These are phyloP conservation scores for Magnusiomyces tetraspermus DNA, from an alignment of 1,139 yeast genomes.

Conservation along the genomic window DNA sequence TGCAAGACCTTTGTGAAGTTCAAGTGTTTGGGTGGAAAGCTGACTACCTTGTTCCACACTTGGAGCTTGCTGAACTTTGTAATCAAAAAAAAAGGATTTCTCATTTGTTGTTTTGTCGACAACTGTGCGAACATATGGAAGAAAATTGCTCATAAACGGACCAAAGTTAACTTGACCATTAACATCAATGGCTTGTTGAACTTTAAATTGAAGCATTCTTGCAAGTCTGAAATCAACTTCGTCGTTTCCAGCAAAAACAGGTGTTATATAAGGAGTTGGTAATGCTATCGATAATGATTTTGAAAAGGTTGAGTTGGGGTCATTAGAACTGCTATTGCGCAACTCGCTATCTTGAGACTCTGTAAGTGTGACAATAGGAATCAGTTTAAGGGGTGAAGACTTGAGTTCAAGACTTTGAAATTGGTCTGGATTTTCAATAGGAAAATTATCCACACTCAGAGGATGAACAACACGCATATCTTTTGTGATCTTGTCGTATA, in stretches of 20 bases:
- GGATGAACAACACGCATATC: not conserved
- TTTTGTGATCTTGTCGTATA: slow-evolving; percentile 1
- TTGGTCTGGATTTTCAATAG: not conserved
- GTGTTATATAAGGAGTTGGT: not conserved
- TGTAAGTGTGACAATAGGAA: not conserved
- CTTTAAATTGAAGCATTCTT: not conserved
- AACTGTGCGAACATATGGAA: not conserved
- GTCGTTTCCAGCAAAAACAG: not conserved
- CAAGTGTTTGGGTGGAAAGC: not conserved
- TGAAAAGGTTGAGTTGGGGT: not conserved
- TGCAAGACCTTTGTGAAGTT: not conserved
- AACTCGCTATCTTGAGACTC: not conserved
- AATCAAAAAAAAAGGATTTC: not conserved
- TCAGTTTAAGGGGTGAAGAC: not conserved
- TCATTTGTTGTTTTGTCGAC: not conserved
- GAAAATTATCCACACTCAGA: not conserved
- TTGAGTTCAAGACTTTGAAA: not conserved
- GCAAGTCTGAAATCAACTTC: not conserved
- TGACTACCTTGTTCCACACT: not conserved
- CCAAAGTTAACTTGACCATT: not conserved
- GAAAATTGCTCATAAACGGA: not conserved
- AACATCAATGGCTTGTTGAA: not conserved
- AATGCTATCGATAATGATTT: not conserved
- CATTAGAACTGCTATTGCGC: not conserved
- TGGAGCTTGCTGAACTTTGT: not conserved